Conservation (phyloP, 2,329 filamentous ascomycete species). For the Fusarium acutatum region DNA sequence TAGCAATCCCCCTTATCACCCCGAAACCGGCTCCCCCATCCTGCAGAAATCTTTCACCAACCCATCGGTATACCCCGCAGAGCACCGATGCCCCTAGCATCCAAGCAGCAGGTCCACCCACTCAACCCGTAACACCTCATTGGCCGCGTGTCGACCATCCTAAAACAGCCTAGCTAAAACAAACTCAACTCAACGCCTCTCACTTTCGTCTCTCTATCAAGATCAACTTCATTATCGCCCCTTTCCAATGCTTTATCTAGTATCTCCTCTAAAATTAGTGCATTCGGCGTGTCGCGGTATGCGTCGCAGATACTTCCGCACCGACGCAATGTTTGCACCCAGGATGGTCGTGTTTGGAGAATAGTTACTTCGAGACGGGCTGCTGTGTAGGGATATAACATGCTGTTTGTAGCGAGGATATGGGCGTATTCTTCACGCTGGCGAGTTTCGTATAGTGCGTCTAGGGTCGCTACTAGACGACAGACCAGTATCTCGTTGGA, state of each 20-base stretch:
- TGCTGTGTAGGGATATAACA: slow-evolving; percentile 40
- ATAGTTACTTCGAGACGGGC: slow-evolving; percentile 39
- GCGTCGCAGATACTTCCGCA: slow-evolving; percentile 11
- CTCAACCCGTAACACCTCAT: not conserved
- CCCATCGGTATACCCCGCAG: not conserved
- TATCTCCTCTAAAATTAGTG: slow-evolving; percentile 12
- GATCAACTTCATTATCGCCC: slow-evolving; percentile 18
- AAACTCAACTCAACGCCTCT: slow-evolving; percentile 26
- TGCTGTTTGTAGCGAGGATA: slow-evolving; percentile 37
- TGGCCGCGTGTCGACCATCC: slow-evolving; percentile 12
- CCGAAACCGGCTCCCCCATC: not conserved
- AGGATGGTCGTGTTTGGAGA: slow-evolving; percentile 13
- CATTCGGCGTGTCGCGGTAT: slow-evolving; percentile 21
- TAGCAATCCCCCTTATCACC: not conserved
- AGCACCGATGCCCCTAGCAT: not conserved
- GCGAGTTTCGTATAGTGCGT: slow-evolving; percentile 33
- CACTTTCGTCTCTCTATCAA: slow-evolving; percentile 16
- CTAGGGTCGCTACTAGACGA: slow-evolving; percentile 37
- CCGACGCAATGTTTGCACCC: slow-evolving; percentile 20
- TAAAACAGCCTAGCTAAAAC: slow-evolving; percentile 4
- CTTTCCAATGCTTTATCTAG: slow-evolving; percentile 21
- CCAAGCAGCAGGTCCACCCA: not conserved
- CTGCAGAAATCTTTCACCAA: not conserved
- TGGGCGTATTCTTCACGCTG: slow-evolving; percentile 14
- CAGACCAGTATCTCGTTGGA: slow-evolving; percentile 30